These are phyloP conservation scores for Cicer pinnatifidum DNA, from an alignment of 306 rosid species.

Conservation along the genomic window DNA sequence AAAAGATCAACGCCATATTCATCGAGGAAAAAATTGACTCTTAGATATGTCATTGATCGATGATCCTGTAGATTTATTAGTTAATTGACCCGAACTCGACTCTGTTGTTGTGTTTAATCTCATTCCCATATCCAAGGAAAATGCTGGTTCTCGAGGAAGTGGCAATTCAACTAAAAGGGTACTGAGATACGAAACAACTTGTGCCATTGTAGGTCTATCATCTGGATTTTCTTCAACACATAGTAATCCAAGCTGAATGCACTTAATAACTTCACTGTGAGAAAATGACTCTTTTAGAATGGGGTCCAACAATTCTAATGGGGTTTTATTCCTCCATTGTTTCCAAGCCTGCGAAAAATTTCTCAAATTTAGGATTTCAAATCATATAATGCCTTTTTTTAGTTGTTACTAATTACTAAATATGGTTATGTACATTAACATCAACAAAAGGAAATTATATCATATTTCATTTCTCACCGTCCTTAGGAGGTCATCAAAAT, in stretches of 20 bases:
- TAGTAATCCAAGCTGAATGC: constrained; percentile 42
- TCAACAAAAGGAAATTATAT: neutral
- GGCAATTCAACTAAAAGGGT: constrained; percentile 33
- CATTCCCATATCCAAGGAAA: constrained; percentile 23
- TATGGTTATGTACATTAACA: neutral
- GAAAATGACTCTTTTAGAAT: constrained; percentile 36
- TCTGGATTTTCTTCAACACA: constrained; percentile 43
- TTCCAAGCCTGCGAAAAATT: constrained; percentile 54
- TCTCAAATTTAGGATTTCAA: constrained; percentile 4
- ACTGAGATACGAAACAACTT: constrained; percentile 29
- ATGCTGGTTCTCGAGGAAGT: constrained; percentile 39
- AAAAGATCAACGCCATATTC: neutral
- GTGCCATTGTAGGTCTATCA: constrained; percentile 45
- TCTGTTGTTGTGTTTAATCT: constrained; percentile 2
- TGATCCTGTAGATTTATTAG: constrained; percentile 17
- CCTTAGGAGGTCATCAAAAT: constrained; percentile 30
- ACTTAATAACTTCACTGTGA: constrained; percentile 47
- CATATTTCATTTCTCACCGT: constrained; percentile 15
- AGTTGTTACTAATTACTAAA: neutral
- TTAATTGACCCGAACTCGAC: constrained; percentile 14
- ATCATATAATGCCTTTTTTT: neutral
- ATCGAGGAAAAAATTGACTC: constrained; percentile 37
- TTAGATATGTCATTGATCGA: constrained; percentile 42
- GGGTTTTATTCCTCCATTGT: constrained; percentile 46
- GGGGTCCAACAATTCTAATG: constrained; percentile 52